Evolutionary conservation across 2,329 filamentous ascomycete species (phyloP).

Genomic region (Fusarium goolgardi): DNA sequence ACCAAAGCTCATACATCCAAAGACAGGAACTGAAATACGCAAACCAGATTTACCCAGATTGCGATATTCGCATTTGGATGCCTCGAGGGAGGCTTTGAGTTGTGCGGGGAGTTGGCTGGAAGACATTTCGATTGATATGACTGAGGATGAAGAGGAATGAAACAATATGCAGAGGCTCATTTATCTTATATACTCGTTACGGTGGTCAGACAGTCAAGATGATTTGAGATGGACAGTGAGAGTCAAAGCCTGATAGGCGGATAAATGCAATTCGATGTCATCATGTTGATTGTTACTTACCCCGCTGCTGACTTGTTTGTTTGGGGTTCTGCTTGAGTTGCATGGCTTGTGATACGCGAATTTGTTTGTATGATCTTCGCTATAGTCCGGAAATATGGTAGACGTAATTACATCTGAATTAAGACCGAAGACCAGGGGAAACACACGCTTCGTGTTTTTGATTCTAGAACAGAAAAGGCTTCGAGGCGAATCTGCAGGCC

Average conservation of each 20-base stretch:
- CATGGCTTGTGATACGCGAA: neutral
- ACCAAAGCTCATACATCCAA: slow-evolving; percentile 38
- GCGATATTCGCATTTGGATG: slow-evolving; percentile 37
- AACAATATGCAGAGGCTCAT: neutral
- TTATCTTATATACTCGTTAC: neutral
- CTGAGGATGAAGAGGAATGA: neutral
- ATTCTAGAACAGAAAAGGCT: too few species aligned
- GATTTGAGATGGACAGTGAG: neutral
- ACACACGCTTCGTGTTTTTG: too few species aligned
- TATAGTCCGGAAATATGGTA: neutral
- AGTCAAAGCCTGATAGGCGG: neutral
- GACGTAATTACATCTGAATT: too few species aligned
- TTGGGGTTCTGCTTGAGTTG: neutral
- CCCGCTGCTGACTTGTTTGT: slow-evolving; percentile 11
- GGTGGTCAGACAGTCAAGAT: neutral
- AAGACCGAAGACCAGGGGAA: too few species aligned
- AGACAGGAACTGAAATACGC: slow-evolving; percentile 20
- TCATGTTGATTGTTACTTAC: slow-evolving; percentile 2
- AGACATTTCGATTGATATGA: neutral
- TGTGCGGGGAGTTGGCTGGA: slow-evolving; percentile 17
- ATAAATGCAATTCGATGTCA: slow-evolving; percentile 18
- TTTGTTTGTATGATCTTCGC: neutral
- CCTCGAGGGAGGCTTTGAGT: slow-evolving; percentile 28
- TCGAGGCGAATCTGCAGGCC: too few species aligned
- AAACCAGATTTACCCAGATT: slow-evolving; percentile 23